Evolutionary conservation across 768 basidiomycete species (phyloP), one percentile per base, ranked within the genome.

Genomic region (Lactarius vividus): DNA sequence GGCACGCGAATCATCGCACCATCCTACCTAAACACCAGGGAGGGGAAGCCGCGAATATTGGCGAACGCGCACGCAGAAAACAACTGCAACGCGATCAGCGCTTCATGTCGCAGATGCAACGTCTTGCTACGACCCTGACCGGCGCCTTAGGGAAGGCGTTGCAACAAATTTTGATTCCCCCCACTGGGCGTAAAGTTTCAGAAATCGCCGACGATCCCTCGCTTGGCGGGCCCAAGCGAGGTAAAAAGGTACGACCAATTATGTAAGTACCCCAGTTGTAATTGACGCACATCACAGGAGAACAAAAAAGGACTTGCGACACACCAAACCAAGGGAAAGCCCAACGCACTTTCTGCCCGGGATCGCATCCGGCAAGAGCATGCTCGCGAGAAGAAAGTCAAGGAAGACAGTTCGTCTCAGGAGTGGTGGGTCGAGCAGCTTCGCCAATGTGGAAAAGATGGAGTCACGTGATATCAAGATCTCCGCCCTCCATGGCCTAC

Each of bases 61-160:
- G 79, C 57, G 78, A 73, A 61, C 70, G 78, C 73, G 75, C 77
- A 61, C 78, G 79, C 31, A 74, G 62, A 65, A 78, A 73, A 68
- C 73, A 71, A 57, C 75, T 84, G 54, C 74, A 77, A 18, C 70
- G 72, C 18, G 79, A 84, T n/a, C 89, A 91, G 69, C 75, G 80
- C 0, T 84, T 83, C 72, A 88, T 88, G 84, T 75, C 79, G 37
- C 76, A 71, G 15, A 71, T 90, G 62, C 85, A 86, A 59, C 75
- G 79, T 59, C 84, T 85, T 53, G 88, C 88, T 11, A 82, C 81
- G 44, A 87, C 86, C 0, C 72, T 90, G 63, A 87, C 85, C 0
- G 88, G 88, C 0, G 87, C 87, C 6, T 79, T 79, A 0, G 89
- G 88, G 1, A 78, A 76, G 1, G 73, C 74, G 8, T 74, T 90